Evolutionary conservation across 176 grass and related monocot genomes (phyloP), one percentile per base, ranked within the genome.

Genomic region (Saccharum officinarum): DNA sequence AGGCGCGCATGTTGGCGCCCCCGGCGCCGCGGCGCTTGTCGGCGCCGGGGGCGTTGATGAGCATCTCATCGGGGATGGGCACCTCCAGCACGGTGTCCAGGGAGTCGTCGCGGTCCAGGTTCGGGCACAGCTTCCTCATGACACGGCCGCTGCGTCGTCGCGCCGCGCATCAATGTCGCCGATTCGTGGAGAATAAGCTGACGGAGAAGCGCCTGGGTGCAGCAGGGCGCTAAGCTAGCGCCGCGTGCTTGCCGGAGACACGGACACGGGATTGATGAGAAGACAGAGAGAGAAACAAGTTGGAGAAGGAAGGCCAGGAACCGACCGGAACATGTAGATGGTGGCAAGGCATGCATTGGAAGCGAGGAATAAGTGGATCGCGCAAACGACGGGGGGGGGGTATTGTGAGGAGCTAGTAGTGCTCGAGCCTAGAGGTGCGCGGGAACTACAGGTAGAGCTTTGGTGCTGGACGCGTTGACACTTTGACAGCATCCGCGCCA

Each of bases 61-160:
- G 91, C 92, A 99, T 96, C 82, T 96, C 97, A 33, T 96, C 92
- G 47, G 94, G 97, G 88, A 99, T 94, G 77, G 97, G 97, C 87
- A 99, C 94, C 94, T 99, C 97, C 18, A 99, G 84, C 81, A 99
- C 90, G 84, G 97, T 99, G 88, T 99, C 93, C 45, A 99, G 89
- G 26, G 85, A 87, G 80, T 99, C 93, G 67, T 99, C 97, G 59
- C 88, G 91, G 38, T 99, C 93, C 20, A 85, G 79, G 73, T 94
- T 97, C 44, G 93, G 97, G 83, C 93, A 99, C 54, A 99, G 82
- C 88, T 94, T 99, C 86, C 93, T 96, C 97, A 99, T 98, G 68
- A 47, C 73, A 75, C 55, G 70, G 3, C 10, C 64, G 22, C 76
- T 47, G 45, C 84, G 36, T 13, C 57, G 36, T 31, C 63, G 57